phyloP scores from a whole-genome alignment of 192 early-diverging fungal genomes.

The Podila clonocystis region DNA sequence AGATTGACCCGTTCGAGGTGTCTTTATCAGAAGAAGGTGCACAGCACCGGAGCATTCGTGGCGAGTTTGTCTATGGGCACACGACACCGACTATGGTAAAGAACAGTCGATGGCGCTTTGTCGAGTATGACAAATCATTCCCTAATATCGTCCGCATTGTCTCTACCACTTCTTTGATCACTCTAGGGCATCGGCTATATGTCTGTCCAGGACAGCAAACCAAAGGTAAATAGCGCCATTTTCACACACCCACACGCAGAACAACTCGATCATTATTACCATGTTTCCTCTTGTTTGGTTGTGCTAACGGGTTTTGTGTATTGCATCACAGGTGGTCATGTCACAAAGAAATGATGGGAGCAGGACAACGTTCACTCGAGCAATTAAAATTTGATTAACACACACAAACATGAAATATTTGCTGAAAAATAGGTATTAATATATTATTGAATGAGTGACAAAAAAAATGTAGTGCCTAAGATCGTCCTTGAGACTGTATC shows the following conservation, averaged over 20 bases:
- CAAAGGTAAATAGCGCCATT: constrained; percentile 18
- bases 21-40: not conserved
- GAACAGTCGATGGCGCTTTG: not conserved
- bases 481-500: not conserved
- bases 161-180: not conserved
- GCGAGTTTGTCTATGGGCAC: constrained; percentile 76
- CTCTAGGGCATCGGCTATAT: constrained; percentile 30
- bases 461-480: not conserved
- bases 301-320: no score
- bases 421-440: constrained; percentile 5
- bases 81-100: constrained; percentile 79
- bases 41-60: not conserved
- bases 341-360: constrained; percentile 9
- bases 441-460: not conserved
- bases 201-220: constrained; percentile 23
- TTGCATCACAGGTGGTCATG: constrained; percentile 18
- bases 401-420: not conserved
- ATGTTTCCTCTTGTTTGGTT: no score
- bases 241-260: no score
- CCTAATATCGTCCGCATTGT: not conserved
- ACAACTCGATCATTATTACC: no score
- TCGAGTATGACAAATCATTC: not conserved
- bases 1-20: constrained; percentile 1
- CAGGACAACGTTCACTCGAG: constrained; percentile 12
- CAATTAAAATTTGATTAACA: constrained; percentile 10